phyloP scores from a whole-genome alignment of 208 protist genomes.

The Leishmania major region DNA sequence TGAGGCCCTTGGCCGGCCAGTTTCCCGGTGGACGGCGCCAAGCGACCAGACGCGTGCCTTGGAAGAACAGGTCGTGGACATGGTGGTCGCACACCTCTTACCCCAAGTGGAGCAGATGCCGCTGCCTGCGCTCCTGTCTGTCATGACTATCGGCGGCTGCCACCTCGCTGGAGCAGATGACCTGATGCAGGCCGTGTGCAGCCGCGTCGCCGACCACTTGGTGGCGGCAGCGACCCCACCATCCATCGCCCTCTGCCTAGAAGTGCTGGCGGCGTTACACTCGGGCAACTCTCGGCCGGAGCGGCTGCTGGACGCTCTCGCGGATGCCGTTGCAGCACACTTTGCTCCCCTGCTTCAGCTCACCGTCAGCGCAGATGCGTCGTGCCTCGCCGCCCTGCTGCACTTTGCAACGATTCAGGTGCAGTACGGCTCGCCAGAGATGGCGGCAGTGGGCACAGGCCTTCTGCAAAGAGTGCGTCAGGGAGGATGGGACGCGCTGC shows the following conservation, averaged over 20 bases:
- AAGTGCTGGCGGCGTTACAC: slow-evolving; percentile 26
- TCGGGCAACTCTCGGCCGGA: slow-evolving; percentile 35
- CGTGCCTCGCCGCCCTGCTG: slow-evolving; percentile 10
- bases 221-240: not conserved
- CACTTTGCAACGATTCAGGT: slow-evolving; percentile 36
- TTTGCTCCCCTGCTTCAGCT: slow-evolving; percentile 4
- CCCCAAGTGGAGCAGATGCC: slow-evolving; percentile 20
- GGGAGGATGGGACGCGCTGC: slow-evolving; percentile 1
- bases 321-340: slow-evolving; percentile 12
- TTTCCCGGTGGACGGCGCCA: slow-evolving; percentile 26
- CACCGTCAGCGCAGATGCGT: not conserved
- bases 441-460: slow-evolving; percentile 27
- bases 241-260: slow-evolving; percentile 9
- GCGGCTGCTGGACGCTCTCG: slow-evolving; percentile 52
- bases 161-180: not conserved
- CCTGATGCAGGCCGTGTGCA: slow-evolving; percentile 3
- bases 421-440: slow-evolving; percentile 45
- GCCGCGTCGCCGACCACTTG: slow-evolving; percentile 10
- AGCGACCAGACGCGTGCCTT: not conserved
- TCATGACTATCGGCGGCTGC: slow-evolving; percentile 9
- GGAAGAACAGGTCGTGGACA: slow-evolving; percentile 16
- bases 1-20: slow-evolving; percentile 24
- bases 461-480: slow-evolving; percentile 33
- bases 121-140: slow-evolving; percentile 22
- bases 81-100: slow-evolving; percentile 11